Conservation (phyloP, 805 yeast species). For the Deakozyma indianensis region DNA sequence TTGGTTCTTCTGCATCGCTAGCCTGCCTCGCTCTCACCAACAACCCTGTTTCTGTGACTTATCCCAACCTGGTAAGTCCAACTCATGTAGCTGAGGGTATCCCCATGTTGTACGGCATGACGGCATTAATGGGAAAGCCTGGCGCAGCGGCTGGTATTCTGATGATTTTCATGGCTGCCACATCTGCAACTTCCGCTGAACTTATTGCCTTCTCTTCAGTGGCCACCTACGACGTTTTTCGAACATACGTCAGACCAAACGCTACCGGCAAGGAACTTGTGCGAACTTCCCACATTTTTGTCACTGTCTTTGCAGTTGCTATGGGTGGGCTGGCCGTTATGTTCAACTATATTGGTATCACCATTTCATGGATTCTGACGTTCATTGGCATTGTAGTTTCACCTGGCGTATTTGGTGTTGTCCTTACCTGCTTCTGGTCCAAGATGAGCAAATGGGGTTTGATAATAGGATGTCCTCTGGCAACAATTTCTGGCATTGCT, state of each 20-base stretch:
- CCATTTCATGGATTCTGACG: constrained; percentile 73
- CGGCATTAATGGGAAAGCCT: constrained; percentile 65
- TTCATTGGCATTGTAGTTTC: constrained; percentile 66
- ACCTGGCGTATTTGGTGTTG: constrained; percentile 23
- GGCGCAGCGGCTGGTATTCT: constrained; percentile 70
- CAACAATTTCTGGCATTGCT: constrained; percentile 5
- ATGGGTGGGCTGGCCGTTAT: constrained; percentile 76
- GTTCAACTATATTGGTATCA: constrained; percentile 61
- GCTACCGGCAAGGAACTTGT: constrained; percentile 61
- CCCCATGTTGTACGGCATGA: constrained; percentile 48
- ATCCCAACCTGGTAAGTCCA: constrained; percentile 47
- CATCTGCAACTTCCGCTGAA: constrained; percentile 80
- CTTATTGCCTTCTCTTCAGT: constrained; percentile 72
- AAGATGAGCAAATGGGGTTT: constrained; percentile 5
- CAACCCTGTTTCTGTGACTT: constrained; percentile 62
- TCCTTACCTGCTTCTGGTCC: constrained; percentile 46
- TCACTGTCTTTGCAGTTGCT: constrained; percentile 36
- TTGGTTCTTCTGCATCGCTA: constrained; percentile 22
- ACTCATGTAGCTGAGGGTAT: constrained; percentile 64
- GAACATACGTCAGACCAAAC: constrained; percentile 58
- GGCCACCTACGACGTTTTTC: constrained; percentile 66
- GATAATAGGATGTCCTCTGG: constrained; percentile 5
- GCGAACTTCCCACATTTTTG: constrained; percentile 45
- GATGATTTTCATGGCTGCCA: constrained; percentile 72
- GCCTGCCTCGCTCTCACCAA: constrained; percentile 39